Evolutionary conservation across 1,284 basidiomycete genomes (phyloP).

Genomic region (Baeospora myosura): DNA sequence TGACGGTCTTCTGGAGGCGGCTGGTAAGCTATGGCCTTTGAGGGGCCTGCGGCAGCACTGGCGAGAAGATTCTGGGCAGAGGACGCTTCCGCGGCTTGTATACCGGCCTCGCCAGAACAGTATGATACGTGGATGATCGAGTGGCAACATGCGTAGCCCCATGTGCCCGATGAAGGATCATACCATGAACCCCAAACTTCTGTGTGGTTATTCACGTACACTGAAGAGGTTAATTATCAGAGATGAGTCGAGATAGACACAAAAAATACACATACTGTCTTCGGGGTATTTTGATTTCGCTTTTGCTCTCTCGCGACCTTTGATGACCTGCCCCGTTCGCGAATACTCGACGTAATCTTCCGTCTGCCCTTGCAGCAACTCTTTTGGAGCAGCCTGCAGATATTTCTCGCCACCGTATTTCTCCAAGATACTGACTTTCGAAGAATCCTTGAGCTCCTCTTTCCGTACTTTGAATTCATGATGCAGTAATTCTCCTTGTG

Average conservation of each 20-base stretch:
- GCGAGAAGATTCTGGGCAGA: slow-evolving; percentile 62
- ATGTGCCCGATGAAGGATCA: slow-evolving; percentile 58
- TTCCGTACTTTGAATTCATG: slow-evolving; percentile 89
- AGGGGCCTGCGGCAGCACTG: slow-evolving; percentile 23
- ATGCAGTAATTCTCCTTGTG: slow-evolving; percentile 88
- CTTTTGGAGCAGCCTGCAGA: slow-evolving; percentile 80
- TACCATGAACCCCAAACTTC: slow-evolving; percentile 97
- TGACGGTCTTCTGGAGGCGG: slow-evolving; percentile 18
- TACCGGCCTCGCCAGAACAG: slow-evolving; percentile 87
- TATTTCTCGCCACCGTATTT: slow-evolving; percentile 95
- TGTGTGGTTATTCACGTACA: slow-evolving; percentile 91
- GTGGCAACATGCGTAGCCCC: slow-evolving; percentile 97
- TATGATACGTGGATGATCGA: slow-evolving; percentile 84
- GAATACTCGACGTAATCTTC: slow-evolving; percentile 99
- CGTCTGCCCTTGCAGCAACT: slow-evolving; percentile 88
- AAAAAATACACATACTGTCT: slow-evolving; percentile 58
- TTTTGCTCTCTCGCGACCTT: slow-evolving; percentile 85
- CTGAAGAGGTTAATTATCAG: slow-evolving; percentile 30
- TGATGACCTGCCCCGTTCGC: slow-evolving; percentile 83
- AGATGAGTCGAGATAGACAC: slow-evolving; percentile 4
- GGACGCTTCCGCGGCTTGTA: slow-evolving; percentile 67
- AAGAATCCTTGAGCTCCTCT: slow-evolving; percentile 82
- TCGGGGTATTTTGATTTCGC: slow-evolving; percentile 89
- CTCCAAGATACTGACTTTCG: slow-evolving; percentile 79
- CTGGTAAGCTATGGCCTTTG: slow-evolving; percentile 17